phyloP scores from a whole-genome alignment of 257 asterid genomes.

The Primulina huaijiensis region DNA sequence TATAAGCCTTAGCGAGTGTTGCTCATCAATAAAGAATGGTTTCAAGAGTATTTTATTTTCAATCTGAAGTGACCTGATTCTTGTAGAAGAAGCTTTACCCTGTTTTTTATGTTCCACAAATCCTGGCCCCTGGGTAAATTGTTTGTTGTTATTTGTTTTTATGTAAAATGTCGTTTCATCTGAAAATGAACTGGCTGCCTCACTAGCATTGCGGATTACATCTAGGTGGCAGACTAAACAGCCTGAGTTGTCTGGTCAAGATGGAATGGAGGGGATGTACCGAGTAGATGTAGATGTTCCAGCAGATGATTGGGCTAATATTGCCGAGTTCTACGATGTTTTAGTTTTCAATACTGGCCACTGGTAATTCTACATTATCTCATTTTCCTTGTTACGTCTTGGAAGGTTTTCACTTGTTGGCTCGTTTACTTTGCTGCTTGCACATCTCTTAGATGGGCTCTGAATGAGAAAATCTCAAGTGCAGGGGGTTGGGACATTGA shows the following conservation, averaged over 20 bases:
- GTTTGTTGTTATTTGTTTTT: constrained; percentile 1
- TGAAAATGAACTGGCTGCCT: constrained; percentile 36
- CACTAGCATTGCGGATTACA: constrained; percentile 59
- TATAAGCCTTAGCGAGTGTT: neutral
- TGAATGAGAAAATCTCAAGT: too few relatives aligned
- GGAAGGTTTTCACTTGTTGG: neutral
- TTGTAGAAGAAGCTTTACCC: constrained; percentile 4
- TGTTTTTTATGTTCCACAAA: constrained; percentile 16
- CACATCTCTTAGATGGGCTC: neutral
- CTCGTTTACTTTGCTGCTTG: neutral
- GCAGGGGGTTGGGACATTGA: neutral
- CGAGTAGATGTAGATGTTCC: constrained; percentile 89
- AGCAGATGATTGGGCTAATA: constrained; percentile 74
- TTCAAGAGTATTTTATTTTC: neutral
- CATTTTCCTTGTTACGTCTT: constrained; percentile 2
- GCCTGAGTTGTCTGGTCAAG: constrained; percentile 39
- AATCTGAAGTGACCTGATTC: too few relatives aligned
- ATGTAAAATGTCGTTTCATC: constrained; percentile 15
- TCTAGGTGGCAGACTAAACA: constrained; percentile 78
- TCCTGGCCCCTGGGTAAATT: constrained; percentile 3
- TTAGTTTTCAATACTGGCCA: constrained; percentile 93
- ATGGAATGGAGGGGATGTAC: constrained; percentile 58
- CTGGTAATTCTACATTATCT: constrained; percentile 54
- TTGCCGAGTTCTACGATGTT: constrained; percentile 73
- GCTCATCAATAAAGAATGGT: neutral